These are phyloP conservation scores for Arctostaphylos glauca DNA, from an alignment of 148 eudicot species.

Conservation along the genomic window DNA sequence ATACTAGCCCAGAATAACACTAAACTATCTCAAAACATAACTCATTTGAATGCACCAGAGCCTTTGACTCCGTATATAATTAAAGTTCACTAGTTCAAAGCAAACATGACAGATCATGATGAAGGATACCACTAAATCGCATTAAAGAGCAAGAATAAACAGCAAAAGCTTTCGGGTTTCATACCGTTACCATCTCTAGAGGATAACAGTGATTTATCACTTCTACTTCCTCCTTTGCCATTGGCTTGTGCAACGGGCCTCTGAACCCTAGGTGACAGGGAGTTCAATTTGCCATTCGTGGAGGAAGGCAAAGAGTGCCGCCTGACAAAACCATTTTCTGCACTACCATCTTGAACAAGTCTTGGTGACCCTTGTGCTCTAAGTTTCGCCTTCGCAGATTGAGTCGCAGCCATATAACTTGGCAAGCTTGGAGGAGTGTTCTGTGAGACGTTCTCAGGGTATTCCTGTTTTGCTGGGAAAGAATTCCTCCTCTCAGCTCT, in stretches of 20 bases:
- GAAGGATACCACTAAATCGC: neutral
- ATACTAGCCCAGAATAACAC: neutral
- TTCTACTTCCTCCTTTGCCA: constrained; percentile 46
- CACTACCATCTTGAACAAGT: constrained; percentile 39
- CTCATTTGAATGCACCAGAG: neutral
- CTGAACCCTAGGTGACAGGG: constrained; percentile 55
- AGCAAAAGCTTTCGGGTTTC: neutral
- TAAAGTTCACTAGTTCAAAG: neutral
- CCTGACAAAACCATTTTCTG: constrained; percentile 46
- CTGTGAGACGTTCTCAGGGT: constrained; percentile 47
- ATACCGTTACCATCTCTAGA: constrained; percentile 55
- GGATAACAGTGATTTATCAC: constrained; percentile 37
- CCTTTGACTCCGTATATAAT: neutral
- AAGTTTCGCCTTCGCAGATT: constrained; percentile 74
- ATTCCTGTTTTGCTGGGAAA: constrained; percentile 53
- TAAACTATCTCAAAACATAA: neutral
- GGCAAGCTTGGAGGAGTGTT: constrained; percentile 52
- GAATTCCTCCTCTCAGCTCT: constrained; percentile 48
- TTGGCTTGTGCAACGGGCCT: constrained; percentile 36
- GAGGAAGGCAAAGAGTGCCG: constrained; percentile 60
- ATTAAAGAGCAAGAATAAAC: neutral
- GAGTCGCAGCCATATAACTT: constrained; percentile 72
- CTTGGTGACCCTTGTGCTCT: constrained; percentile 54
- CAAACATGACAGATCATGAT: neutral
- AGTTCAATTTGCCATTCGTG: constrained; percentile 43